Evolutionary conservation across 2,329 filamentous ascomycete genomes (phyloP).

Genomic region (Xylaria arbuscula): DNA sequence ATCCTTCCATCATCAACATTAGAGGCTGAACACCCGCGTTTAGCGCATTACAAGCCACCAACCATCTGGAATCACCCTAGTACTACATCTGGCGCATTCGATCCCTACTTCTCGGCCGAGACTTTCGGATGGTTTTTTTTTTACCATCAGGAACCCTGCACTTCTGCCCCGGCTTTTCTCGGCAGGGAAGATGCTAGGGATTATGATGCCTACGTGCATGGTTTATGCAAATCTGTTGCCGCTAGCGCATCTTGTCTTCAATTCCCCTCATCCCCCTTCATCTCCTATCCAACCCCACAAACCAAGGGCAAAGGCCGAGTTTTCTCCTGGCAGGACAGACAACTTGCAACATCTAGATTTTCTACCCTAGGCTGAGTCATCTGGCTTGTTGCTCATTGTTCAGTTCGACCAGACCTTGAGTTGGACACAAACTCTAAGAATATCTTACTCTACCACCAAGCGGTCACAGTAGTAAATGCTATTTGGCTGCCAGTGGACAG

Average conservation of each 20-base stretch:
- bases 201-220: slow-evolving; percentile 36
- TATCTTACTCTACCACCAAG: neutral
- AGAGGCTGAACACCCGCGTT: slow-evolving; percentile 21
- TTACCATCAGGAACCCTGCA: slow-evolving; percentile 20
- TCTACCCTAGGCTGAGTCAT: neutral
- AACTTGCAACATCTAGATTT: neutral
- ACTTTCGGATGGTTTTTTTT: slow-evolving; percentile 3
- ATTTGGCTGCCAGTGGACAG: slow-evolving; percentile 18
- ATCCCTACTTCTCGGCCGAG: slow-evolving; percentile 1
- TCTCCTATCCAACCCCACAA: neutral
- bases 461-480: slow-evolving; percentile 5
- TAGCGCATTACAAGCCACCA: slow-evolving; percentile 28
- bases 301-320: no score
- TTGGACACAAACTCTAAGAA: neutral
- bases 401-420: neutral
- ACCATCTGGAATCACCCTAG: slow-evolving; percentile 11
- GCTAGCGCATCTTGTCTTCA: slow-evolving; percentile 3
- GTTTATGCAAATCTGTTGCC: slow-evolving; percentile 20
- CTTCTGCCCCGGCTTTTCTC: slow-evolving; percentile 31
- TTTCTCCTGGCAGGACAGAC: neutral
- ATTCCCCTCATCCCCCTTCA: neutral
- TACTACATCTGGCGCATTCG: slow-evolving; percentile 6
- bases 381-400: neutral
- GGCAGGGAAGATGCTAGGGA: slow-evolving; percentile 34
- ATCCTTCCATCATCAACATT: slow-evolving; percentile 8